phyloP scores from a whole-genome alignment of 257 asterid species.

The Solanum medicagineum region DNA sequence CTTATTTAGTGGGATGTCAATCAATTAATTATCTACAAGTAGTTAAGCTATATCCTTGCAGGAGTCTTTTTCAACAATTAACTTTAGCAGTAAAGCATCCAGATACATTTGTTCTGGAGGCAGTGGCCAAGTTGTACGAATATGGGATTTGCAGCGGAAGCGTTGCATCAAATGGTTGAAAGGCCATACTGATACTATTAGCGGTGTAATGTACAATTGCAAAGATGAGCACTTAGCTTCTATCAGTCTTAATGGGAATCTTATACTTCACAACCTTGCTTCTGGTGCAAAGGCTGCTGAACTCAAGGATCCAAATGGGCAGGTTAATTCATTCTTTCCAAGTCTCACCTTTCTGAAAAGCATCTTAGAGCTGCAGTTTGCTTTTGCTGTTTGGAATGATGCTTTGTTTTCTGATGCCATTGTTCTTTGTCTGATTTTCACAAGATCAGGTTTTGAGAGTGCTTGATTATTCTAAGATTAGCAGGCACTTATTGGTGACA shows the following conservation, averaged over 20 bases:
- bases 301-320: slow-evolving; percentile 87
- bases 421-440: slow-evolving; percentile 16
- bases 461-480: slow-evolving; percentile 88
- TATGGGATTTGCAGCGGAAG: slow-evolving; percentile 96
- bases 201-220: slow-evolving; percentile 90
- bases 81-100: slow-evolving; percentile 93
- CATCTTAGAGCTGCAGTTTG: background rate
- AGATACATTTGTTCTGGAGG: slow-evolving; percentile 95
- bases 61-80: slow-evolving; percentile 75
- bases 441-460: slow-evolving; percentile 77
- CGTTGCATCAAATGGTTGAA: slow-evolving; percentile 92
- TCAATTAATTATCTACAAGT: background rate
- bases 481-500: slow-evolving; percentile 93
- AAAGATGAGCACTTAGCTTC: slow-evolving; percentile 98
- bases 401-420: slow-evolving; percentile 14
- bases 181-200: slow-evolving; percentile 86
- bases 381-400: slow-evolving; percentile 1
- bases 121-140: slow-evolving; percentile 79
- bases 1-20: background rate
- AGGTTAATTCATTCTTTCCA: slow-evolving; percentile 39
- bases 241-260: slow-evolving; percentile 85
- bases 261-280: slow-evolving; percentile 94
- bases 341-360: background rate
- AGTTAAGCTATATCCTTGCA: slow-evolving; percentile 4
- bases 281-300: slow-evolving; percentile 90